A percentile compares a stretch with the other conserved stretches of the same genome.
phyloP scores from a whole-genome alignment of 2,329 filamentous ascomycete genomes.

The Alternaria alternata region DNA sequence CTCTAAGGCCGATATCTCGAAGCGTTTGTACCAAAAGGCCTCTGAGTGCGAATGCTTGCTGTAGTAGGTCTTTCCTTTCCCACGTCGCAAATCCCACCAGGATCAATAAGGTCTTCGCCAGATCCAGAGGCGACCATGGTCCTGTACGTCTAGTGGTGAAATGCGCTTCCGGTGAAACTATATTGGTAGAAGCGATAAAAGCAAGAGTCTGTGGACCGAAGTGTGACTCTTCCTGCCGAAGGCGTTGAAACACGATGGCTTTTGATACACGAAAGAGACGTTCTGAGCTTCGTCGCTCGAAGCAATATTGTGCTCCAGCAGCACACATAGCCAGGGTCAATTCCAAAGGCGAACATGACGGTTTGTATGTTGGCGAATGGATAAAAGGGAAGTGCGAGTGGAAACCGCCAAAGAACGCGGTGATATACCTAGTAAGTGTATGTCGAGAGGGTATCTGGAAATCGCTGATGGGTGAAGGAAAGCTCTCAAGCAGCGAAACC shows the following conservation, averaged over 20 bases:
- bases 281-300: constrained; percentile 41
- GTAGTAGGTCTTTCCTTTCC: constrained; percentile 41
- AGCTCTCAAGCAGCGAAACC: constrained; percentile 26
- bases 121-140: constrained; percentile 38
- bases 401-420: constrained; percentile 43
- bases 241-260: constrained; percentile 39
- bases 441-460: constrained; percentile 44
- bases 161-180: constrained; percentile 15
- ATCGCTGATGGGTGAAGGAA: constrained; percentile 30
- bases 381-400: constrained; percentile 48
- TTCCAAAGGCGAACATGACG: constrained; percentile 41
- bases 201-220: constrained; percentile 36
- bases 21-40: constrained; percentile 38
- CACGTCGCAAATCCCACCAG: constrained; percentile 45
- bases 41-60: constrained; percentile 42
- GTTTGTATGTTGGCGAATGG: constrained; percentile 43
- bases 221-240: constrained; percentile 34
- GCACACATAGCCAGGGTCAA: constrained; percentile 45
- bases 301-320: constrained; percentile 46
- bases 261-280: constrained; percentile 41
- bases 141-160: constrained; percentile 23
- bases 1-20: constrained; percentile 39
- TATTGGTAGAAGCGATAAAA: constrained; percentile 25
- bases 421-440: constrained; percentile 42
- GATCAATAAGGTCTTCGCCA: constrained; percentile 40